Percentiles rank a stretch among this genome's conserved stretches.
Conservation (phyloP, 441 rosid species). For the Pelargonium fulgidum region DNA sequence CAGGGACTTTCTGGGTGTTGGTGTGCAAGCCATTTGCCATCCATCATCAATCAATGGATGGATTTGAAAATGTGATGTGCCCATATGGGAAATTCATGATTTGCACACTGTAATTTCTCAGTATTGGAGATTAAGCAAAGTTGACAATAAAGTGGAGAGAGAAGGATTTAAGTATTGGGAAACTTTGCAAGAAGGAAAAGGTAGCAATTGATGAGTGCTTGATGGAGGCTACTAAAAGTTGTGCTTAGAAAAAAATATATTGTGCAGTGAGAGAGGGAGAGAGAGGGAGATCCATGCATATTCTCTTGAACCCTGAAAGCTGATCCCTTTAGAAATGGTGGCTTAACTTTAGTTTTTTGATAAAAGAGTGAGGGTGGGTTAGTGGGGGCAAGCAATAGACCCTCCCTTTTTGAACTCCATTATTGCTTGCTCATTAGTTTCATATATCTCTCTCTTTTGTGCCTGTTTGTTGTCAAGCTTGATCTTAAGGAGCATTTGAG, state of each 20-base stretch:
- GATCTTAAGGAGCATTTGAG: not conserved
- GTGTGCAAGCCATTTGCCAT: conserved; percentile 48
- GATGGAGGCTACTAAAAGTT: conserved; percentile 29
- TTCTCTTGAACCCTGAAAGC: conserved; percentile 18
- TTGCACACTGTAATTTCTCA: not conserved
- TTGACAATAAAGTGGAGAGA: conserved; percentile 14
- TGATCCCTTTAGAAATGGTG: conserved; percentile 8
- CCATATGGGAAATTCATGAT: conserved; percentile 13
- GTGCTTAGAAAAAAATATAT: conserved; percentile 18
- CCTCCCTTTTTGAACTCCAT: not conserved
- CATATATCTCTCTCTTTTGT: not conserved
- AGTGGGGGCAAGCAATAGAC: conserved; percentile 5
- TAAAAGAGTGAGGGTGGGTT: not conserved
- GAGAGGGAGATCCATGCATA: conserved; percentile 60
- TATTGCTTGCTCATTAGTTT: not conserved
- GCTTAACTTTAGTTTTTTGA: conserved; percentile 1
- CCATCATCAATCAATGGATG: conserved; percentile 77
- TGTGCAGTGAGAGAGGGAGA: conserved; percentile 14
- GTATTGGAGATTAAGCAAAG: conserved; percentile 19
- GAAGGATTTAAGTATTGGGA: conserved; percentile 18
- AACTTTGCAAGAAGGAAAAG: conserved; percentile 38
- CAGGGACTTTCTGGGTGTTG: conserved; percentile 90
- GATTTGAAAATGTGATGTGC: conserved; percentile 33
- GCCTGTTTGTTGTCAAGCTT: not conserved
- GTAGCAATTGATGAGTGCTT: conserved; percentile 31